These are phyloP conservation scores for Xylaria digitata DNA, from an alignment of 2,329 filamentous ascomycete genomes.

Conservation along the genomic window DNA sequence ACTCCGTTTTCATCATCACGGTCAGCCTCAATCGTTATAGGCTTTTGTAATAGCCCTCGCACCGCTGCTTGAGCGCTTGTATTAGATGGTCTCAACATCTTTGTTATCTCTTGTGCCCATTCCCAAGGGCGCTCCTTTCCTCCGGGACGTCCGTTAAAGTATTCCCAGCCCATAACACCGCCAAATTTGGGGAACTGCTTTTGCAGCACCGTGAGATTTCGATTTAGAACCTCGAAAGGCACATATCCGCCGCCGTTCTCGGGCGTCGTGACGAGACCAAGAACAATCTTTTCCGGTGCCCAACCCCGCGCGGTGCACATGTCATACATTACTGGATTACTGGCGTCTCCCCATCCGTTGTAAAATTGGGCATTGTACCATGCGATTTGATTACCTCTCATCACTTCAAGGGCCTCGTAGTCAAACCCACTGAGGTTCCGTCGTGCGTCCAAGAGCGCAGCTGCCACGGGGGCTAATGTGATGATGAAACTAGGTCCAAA, in stretches of 20 bases:
- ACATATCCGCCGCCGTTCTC: conserved; percentile 76
- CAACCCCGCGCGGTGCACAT: conserved; percentile 67
- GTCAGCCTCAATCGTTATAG: conserved; percentile 34
- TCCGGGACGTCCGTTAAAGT: conserved; percentile 77
- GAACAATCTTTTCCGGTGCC: conserved; percentile 74
- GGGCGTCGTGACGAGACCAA: conserved; percentile 80
- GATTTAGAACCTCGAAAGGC: conserved; percentile 65
- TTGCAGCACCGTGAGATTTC: conserved; percentile 67
- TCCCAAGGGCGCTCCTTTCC: conserved; percentile 72
- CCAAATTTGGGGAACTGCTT: conserved; percentile 74
- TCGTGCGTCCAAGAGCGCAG: conserved; percentile 72
- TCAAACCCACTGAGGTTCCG: conserved; percentile 79
- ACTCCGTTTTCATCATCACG: conserved; percentile 37
- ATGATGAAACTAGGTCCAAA: conserved; percentile 77
- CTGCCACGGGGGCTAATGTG: conserved; percentile 81
- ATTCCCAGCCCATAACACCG: conserved; percentile 89
- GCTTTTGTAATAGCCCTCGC: neutral
- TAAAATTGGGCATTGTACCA: conserved; percentile 92
- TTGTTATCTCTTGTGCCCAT: conserved; percentile 76
- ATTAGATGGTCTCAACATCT: conserved; percentile 44
- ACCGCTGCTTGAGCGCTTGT: neutral
- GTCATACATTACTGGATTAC: conserved; percentile 61
- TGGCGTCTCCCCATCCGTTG: conserved; percentile 80
- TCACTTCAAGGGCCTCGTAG: conserved; percentile 75
- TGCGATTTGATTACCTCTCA: conserved; percentile 70